A percentile compares a stretch with the other conserved stretches of the same genome.
Conservation (phyloP, 1,139 yeast genomes). For the Suzukiozyma palmioleophila region DNA sequence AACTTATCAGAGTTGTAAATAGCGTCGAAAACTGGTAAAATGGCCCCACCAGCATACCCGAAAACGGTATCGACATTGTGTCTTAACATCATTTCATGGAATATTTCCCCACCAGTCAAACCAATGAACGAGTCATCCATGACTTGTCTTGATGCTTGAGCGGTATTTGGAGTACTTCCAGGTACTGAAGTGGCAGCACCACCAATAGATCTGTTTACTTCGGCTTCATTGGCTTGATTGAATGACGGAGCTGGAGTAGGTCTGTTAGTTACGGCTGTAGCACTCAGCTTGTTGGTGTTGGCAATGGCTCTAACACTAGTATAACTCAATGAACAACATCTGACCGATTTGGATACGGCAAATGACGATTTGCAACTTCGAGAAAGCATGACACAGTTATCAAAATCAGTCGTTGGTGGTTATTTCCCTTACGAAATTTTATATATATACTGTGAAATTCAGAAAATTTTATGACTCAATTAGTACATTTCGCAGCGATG, state of each 20-base stretch:
- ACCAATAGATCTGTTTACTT: slow-evolving; percentile 7
- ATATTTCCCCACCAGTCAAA: slow-evolving; percentile 93
- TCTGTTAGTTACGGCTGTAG: slow-evolving; percentile 32
- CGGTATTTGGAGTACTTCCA: slow-evolving; percentile 5
- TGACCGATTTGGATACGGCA: not conserved
- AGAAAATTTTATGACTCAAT: slow-evolving; percentile 1
- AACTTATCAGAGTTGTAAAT: slow-evolving; percentile 87
- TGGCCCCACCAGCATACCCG: slow-evolving; percentile 98
- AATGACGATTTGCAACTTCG: not conserved
- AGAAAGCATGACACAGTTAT: not conserved
- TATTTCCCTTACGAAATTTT: not conserved
- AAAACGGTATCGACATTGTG: slow-evolving; percentile 92
- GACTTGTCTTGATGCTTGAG: slow-evolving; percentile 11
- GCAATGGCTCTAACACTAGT: slow-evolving; percentile 23
- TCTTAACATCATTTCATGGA: slow-evolving; percentile 97
- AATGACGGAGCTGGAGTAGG: slow-evolving; percentile 41
- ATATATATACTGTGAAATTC: not conserved
- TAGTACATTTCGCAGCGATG: slow-evolving; percentile 2
- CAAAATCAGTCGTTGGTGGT: too few relatives aligned
- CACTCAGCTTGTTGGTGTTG: slow-evolving; percentile 29
- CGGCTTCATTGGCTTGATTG: slow-evolving; percentile 19
- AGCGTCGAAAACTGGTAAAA: slow-evolving; percentile 95
- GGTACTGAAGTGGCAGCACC: not conserved
- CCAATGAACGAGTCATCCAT: slow-evolving; percentile 92
- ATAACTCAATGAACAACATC: not conserved